Conservation (phyloP, 306 rosid genomes). For the Acmispon strigosus region DNA sequence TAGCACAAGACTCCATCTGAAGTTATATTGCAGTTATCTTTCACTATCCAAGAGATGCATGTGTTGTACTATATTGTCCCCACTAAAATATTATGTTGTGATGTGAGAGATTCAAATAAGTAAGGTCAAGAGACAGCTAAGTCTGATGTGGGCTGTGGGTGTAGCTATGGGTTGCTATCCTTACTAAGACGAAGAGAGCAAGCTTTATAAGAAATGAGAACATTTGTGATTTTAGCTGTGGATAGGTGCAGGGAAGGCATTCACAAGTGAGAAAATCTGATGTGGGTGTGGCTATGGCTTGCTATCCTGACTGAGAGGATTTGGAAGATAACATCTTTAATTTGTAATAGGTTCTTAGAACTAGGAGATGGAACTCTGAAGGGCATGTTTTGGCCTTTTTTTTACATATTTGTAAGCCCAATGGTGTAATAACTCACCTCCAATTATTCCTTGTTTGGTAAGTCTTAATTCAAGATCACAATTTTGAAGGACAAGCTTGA, state of each 20-base stretch:
- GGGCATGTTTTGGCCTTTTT: not conserved
- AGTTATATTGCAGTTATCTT: not conserved
- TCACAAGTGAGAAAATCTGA: not conserved
- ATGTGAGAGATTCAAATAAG: too few relatives aligned
- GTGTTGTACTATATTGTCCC: not conserved
- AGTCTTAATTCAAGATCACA: too few relatives aligned
- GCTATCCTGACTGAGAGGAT: not conserved
- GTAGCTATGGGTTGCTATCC: not conserved
- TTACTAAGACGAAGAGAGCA: not conserved
- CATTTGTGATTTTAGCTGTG: not conserved
- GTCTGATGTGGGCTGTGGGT: not conserved
- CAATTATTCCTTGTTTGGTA: too few relatives aligned
- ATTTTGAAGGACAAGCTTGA: too few relatives aligned
- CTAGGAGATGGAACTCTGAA: not conserved
- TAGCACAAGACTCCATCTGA: not conserved
- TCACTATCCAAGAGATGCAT: not conserved
- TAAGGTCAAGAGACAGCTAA: not conserved
- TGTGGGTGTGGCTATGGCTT: not conserved
- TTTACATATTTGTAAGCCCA: too few relatives aligned
- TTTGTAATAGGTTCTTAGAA: not conserved
- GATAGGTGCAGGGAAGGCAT: not conserved
- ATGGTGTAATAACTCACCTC: too few relatives aligned
- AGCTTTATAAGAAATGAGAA: not conserved
- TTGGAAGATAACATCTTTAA: not conserved
- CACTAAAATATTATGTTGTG: not conserved